Conservation (phyloP, 768 basidiomycete genomes). For the Rhodotorula babjevae region DNA sequence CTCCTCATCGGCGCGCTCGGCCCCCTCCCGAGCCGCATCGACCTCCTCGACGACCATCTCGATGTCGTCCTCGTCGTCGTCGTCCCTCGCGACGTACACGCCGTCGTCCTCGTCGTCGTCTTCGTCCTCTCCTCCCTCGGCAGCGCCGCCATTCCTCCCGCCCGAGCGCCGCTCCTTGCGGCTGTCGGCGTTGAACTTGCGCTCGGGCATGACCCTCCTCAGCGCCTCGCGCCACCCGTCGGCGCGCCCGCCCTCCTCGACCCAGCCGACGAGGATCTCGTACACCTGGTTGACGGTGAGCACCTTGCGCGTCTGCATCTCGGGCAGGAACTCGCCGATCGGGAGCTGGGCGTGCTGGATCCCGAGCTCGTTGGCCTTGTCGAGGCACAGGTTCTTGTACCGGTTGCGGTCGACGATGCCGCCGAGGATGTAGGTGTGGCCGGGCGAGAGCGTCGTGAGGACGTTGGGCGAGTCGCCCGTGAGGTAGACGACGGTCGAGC, state of each 20-base stretch:
- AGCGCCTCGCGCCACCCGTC: constrained; percentile 73
- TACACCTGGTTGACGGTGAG: constrained; percentile 85
- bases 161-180: constrained; percentile 16
- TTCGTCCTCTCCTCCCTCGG: not conserved
- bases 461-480: constrained; percentile 90
- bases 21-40: not conserved
- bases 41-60: no score
- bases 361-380: constrained; percentile 70
- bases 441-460: constrained; percentile 70
- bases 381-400: constrained; percentile 73
- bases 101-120: constrained; percentile 3
- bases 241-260: constrained; percentile 55
- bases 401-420: constrained; percentile 88
- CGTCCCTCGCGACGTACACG: not conserved
- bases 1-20: not conserved
- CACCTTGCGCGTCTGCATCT: constrained; percentile 84
- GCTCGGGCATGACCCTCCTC: constrained; percentile 79
- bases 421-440: constrained; percentile 89
- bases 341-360: constrained; percentile 85
- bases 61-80: not conserved
- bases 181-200: constrained; percentile 66
- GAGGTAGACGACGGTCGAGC: constrained; percentile 72
- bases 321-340: constrained; percentile 81
- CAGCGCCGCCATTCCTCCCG: not conserved
- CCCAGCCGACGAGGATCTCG: constrained; percentile 85